Evolutionary conservation across 106 monocot species (phyloP).

Genomic region (Iris macrosiphon): DNA sequence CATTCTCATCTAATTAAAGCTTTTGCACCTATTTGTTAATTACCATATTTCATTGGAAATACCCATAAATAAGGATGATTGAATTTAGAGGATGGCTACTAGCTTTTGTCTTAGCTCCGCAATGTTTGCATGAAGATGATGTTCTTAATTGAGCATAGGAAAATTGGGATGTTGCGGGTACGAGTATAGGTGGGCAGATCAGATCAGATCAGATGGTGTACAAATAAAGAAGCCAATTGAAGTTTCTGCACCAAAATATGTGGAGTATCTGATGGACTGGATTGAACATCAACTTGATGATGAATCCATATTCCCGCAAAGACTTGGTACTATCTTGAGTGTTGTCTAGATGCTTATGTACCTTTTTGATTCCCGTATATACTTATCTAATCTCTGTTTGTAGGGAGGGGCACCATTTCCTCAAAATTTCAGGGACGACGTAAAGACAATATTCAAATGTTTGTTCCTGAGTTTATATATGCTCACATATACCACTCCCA

Average conservation of each 20-base stretch:
- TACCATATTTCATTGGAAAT: too few relatives aligned
- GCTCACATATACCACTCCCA: conserved; percentile 97
- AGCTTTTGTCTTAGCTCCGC: too few relatives aligned
- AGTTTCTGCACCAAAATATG: conserved; percentile 99
- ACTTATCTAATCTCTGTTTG: conserved; percentile 6
- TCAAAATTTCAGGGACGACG: conserved; percentile 86
- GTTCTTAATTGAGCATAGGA: background rate
- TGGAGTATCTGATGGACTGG: conserved; percentile 99
- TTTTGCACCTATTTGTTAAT: too few relatives aligned
- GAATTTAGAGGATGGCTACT: too few relatives aligned
- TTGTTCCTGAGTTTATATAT: conserved; percentile 95
- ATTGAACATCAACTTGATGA: conserved; percentile 96
- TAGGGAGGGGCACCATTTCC: conserved; percentile 95
- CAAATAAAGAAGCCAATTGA: conserved; percentile 99
- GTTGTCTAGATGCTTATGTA: background rate
- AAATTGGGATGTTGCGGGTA: conserved; percentile 45
- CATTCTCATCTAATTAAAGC: too few relatives aligned
- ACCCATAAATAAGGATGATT: too few relatives aligned
- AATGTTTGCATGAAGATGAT: too few relatives aligned
- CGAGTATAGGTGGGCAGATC: conserved; percentile 98
- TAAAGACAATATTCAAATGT: conserved; percentile 96
- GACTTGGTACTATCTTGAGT: conserved; percentile 49
- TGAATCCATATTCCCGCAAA: conserved; percentile 97
- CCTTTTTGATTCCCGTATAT: background rate
- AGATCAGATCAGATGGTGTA: too few relatives aligned